Base-by-base conservation (phyloP, 495 filamentous ascomycete genomes). In the Saxophila tyrrhenica region DNA sequence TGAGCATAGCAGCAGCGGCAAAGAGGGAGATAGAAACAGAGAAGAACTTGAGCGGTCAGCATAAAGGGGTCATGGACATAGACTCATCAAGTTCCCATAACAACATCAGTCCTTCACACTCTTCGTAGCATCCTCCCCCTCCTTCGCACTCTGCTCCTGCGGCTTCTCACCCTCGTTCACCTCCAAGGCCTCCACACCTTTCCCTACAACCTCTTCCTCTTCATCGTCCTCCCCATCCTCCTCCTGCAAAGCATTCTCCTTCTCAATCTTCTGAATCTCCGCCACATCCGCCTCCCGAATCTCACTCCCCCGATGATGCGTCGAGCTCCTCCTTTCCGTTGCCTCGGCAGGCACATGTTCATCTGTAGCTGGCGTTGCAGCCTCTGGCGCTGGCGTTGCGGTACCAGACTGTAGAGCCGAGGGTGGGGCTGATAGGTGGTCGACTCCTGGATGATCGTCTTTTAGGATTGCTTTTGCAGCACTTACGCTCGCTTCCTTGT, bases 81-180 rank as follows among this genome's bases (percentile, higher is more conserved):
- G 29, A 35, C 13, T 35, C 29, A 13, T 35, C 29, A 13, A 35
- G 29, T 35, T 13, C 29, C 13, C 13, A 35, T 13, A 35, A 8
- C n/a, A 9, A n/a, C n/a, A 44, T 52, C 54, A 69, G 44, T 64
- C 64, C 48, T 65, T 44, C 16, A 67, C 66, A 50, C 62, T 62
- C 44, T 65, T 61, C 1, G 50, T 57, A 1, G 65, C 62, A 39
- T 65, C 62, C 3, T 55, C 52, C 10, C 48, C 57, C 20, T 62
- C 62, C 55, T 62, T 62, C 13, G 62, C 61, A 48, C 53, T 54
- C 51, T 65, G 65, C 21, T 56, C 50, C 35, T 67, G 65, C 25
- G 56, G 56, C 55, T 52, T 55, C 23, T 42, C 46, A 17, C 54
- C 64, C 25, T 61, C 52, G 16, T 49, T 48, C 13, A 47, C 35